These are phyloP conservation scores for Cutaneotrichosporon sp. DNA, from an alignment of 1,284 basidiomycete genomes.

Conservation along the genomic window DNA sequence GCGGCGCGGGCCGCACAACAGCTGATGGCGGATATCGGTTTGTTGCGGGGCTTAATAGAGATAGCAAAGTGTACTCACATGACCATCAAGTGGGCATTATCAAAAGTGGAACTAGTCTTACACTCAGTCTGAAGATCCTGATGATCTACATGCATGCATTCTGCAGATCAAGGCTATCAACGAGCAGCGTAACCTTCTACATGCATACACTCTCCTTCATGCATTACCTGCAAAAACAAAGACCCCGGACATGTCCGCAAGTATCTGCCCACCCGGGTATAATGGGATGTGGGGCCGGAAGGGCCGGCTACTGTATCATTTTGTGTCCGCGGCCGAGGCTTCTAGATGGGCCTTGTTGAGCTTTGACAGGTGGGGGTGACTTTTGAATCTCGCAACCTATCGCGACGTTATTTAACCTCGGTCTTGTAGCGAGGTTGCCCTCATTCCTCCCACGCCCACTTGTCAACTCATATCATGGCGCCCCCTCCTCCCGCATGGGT, in stretches of 20 bases:
- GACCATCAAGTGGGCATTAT: neutral
- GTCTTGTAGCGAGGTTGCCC: neutral
- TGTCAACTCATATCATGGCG: conserved; percentile 12
- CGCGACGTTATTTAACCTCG: neutral
- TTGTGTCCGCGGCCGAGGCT: neutral
- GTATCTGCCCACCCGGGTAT: neutral
- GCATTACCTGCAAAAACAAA: too few species aligned
- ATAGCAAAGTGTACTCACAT: too few species aligned
- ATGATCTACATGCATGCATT: neutral
- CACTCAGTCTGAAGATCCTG: neutral
- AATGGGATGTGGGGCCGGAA: neutral
- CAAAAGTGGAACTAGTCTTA: neutral
- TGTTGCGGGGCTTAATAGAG: too few species aligned
- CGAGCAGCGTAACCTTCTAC: neutral
- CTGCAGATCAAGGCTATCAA: neutral
- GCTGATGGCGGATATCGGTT: too few species aligned
- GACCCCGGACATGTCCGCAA: neutral
- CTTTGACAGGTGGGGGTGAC: neutral
- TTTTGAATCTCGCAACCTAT: neutral
- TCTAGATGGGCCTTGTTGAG: neutral
- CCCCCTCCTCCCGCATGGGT: conserved; percentile 31
- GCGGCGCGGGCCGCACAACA: too few species aligned
- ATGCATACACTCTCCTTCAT: neutral
- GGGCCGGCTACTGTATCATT: neutral
- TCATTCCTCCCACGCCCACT: neutral